Base-by-base conservation (phyloP, 345 rosid genomes). In the Nasturtium officinale region DNA sequence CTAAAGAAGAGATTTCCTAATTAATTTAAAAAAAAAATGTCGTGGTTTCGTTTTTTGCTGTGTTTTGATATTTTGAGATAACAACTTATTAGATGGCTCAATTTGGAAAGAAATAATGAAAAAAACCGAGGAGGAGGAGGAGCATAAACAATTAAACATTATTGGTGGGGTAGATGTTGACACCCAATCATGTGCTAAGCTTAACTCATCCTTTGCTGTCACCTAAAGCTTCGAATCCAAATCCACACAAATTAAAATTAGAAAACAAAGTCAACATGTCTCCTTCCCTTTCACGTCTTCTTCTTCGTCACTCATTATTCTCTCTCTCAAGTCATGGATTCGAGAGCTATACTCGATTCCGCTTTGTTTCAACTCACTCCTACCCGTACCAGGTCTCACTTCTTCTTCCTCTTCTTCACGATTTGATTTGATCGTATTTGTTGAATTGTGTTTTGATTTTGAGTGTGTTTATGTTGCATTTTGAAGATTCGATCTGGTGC, bases 331-430 rank as follows among this genome's bases (percentile, higher is more conserved):
- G 21, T 67, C 11, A 91, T 91, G 97, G 90, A 85, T 50, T 81
- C 89, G 5, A 35, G 82, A 50, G 65, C 82, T 72, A 63, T 79
- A 5, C 88, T 91, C 37, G 96, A 91, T 78, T 82, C 80, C 47
- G 96, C 96, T 61, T 77, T 91, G 79, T 85, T 92, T 71, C 96
- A 88, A 45, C 96, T 92, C 80, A 92, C 94, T 48, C 98, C 96
- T n/a, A 88, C 96, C 82, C 83, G 98, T 16, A 89, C 96, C 45
- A 92, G 96, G 97, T 89, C 56, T 29, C 2, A 26, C 17, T 18
- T 10, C 26, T 45, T 3, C 43, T 65, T 0, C 10, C 30, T 13
- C 46, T 13, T 2, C 43, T 10, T 6, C 18, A 61, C 48, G 45
- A 25, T 51, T 70, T 35, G 40, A 3, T 35, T 35, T 59, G 29